Conservation (phyloP, 2,329 filamentous ascomycete genomes). For the Hypoxylon sp. region DNA sequence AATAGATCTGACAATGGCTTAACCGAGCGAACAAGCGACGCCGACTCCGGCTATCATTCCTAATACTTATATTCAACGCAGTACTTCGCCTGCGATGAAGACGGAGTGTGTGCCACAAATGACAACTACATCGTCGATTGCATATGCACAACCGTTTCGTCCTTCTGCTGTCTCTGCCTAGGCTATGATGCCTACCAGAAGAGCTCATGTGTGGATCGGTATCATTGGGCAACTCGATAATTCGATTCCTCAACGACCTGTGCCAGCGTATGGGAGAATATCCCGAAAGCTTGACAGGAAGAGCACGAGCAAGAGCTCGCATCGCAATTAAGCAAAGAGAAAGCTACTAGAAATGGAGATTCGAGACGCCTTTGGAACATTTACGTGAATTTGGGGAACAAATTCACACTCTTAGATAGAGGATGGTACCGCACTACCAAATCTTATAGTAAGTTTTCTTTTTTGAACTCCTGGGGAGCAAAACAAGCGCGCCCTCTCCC, state of each 20-base stretch:
- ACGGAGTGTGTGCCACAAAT: background rate
- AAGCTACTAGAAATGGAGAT: background rate
- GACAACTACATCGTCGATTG: background rate
- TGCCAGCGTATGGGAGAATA: background rate
- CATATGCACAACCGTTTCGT: background rate
- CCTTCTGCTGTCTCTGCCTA: background rate
- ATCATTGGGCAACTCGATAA: conserved; percentile 58
- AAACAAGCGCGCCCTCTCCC: background rate
- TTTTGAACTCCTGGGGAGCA: background rate
- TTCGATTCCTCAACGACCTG: conserved; percentile 21
- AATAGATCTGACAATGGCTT: no score
- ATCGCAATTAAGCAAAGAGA: background rate
- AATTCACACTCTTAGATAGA: no score
- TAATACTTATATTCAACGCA: background rate
- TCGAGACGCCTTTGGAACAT: no score
- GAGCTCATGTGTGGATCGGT: background rate
- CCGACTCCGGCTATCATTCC: background rate
- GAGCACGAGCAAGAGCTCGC: background rate
- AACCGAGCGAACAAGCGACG: no score
- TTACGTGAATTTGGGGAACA: no score
- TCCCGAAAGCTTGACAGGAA: background rate
- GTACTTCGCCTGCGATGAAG: background rate
- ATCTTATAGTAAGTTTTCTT: background rate
- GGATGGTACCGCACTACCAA: no score
- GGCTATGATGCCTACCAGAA: background rate